Evolutionary conservation across 306 rosid species (phyloP).

Genomic region (Quercus dentata): DNA sequence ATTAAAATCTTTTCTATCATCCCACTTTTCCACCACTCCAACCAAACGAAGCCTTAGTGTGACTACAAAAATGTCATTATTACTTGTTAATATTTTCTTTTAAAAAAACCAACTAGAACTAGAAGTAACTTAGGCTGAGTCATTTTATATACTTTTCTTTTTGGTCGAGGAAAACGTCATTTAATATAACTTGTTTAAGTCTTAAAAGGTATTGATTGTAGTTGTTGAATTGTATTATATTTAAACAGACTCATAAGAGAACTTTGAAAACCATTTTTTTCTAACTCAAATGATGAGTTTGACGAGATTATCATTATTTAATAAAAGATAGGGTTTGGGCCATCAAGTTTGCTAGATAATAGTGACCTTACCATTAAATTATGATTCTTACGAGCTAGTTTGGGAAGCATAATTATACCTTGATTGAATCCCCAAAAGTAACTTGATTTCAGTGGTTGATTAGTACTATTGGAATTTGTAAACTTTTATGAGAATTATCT

Average conservation of each 20-base stretch:
- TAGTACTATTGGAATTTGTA: neutral
- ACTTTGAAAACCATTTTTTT: neutral
- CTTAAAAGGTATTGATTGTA: neutral
- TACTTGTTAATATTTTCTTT: too few relatives aligned
- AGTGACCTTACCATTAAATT: neutral
- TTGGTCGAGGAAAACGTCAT: too few relatives aligned
- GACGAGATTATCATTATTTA: neutral
- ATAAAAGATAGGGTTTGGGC: neutral
- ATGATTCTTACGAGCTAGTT: neutral
- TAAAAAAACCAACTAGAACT: too few relatives aligned
- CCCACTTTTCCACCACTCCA: too few relatives aligned
- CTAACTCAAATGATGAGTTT: neutral
- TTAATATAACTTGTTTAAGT: neutral
- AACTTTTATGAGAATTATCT: too few relatives aligned
- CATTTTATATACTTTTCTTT: too few relatives aligned
- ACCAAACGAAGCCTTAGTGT: too few relatives aligned
- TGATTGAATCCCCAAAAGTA: neutral
- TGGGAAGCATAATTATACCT: neutral
- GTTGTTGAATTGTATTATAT: neutral
- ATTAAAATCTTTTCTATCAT: too few relatives aligned
- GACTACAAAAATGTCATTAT: too few relatives aligned
- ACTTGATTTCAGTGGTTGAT: neutral
- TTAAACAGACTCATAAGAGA: neutral
- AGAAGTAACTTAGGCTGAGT: too few relatives aligned
- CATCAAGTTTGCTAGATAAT: neutral